phyloP scores from a whole-genome alignment of 805 yeast species.

The Suhomyces emberorum region DNA sequence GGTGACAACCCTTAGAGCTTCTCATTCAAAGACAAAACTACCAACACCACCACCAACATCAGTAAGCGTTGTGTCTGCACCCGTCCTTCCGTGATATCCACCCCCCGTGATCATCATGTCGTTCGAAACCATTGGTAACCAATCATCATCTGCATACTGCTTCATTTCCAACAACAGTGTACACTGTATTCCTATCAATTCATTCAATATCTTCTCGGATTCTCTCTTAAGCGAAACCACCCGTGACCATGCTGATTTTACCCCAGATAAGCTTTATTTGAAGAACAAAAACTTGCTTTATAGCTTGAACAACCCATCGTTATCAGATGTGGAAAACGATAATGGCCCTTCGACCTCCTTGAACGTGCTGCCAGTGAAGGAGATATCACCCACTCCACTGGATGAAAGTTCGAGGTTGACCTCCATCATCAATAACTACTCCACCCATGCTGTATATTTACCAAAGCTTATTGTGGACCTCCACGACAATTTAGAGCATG shows the following conservation, averaged over 20 bases:
- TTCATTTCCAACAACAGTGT: slow-evolving; percentile 22
- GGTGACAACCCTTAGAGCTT: too few species aligned
- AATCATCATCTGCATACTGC: slow-evolving; percentile 23
- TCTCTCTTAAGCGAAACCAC: not conserved
- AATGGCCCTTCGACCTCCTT: not conserved
- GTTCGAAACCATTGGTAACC: not conserved
- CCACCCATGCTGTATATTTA: slow-evolving; percentile 48
- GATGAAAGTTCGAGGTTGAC: not conserved
- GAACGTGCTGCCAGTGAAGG: not conserved
- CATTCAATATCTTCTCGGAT: slow-evolving; percentile 10
- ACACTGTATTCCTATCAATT: slow-evolving; percentile 25
- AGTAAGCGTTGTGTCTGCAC: too few species aligned
- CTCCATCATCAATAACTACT: slow-evolving; percentile 23
- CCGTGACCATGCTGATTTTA: slow-evolving; percentile 12
- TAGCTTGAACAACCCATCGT: slow-evolving; percentile 25
- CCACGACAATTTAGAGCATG: slow-evolving; percentile 30
- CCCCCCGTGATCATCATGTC: slow-evolving; percentile 1
- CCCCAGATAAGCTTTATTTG: slow-evolving; percentile 14
- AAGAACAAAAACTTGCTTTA: slow-evolving; percentile 21
- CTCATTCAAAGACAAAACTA: too few species aligned
- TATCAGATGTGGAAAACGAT: slow-evolving; percentile 16
- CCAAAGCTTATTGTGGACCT: slow-evolving; percentile 43
- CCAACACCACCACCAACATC: not conserved
- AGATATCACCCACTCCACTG: not conserved
- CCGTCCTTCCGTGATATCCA: too few species aligned